phyloP scores from a whole-genome alignment of 495 filamentous ascomycete species.

The Massariosphaeria phaeospora region DNA sequence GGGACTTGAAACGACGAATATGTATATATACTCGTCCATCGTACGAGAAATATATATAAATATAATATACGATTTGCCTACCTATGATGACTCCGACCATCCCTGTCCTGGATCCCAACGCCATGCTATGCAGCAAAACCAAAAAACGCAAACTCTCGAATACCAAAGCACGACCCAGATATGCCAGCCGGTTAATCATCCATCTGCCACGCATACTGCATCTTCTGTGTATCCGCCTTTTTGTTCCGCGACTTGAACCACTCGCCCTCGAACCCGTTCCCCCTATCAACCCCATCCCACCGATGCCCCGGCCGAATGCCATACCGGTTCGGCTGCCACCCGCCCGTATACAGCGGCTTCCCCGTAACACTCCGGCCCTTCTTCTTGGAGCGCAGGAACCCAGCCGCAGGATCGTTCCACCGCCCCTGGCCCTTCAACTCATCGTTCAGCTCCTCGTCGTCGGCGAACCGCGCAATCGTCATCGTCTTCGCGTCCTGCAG shows the following conservation, averaged over 20 bases:
- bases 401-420: conserved; percentile 92
- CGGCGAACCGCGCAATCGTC: conserved; percentile 69
- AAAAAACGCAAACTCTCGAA: too few species aligned
- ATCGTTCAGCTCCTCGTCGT: conserved; percentile 78
- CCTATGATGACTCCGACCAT: too few species aligned
- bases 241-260: conserved; percentile 83
- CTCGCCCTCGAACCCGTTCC: conserved; percentile 92
- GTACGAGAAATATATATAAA: too few species aligned
- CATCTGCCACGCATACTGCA: conserved; percentile 96
- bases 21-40: too few species aligned
- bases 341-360: conserved; percentile 72
- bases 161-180: too few species aligned
- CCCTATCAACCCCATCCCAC: conserved; percentile 96
- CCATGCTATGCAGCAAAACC: too few species aligned
- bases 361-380: conserved; percentile 51
- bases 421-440: conserved; percentile 68
- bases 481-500: conserved; percentile 74
- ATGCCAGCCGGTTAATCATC: too few species aligned
- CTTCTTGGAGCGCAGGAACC: conserved; percentile 61
- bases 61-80: too few species aligned
- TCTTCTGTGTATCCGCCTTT: conserved; percentile 62
- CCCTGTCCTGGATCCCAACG: too few species aligned
- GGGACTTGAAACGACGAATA: too few species aligned
- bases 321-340: conserved; percentile 85
- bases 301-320: conserved; percentile 84